Base-by-base conservation (phyloP, 345 rosid genomes). In the Brassica rapa region DNA sequence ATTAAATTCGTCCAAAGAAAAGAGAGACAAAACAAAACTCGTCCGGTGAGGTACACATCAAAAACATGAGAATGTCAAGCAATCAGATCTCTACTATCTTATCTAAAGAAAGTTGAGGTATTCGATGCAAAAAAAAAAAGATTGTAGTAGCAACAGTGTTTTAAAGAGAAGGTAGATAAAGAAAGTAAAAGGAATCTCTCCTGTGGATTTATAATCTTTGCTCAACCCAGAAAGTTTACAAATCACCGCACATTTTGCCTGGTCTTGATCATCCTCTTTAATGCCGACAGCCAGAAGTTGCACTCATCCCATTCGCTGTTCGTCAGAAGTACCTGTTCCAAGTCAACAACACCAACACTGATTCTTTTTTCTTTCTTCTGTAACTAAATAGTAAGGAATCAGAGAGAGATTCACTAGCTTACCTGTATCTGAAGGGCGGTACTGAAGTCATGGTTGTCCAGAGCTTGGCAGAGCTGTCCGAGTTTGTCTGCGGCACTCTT, bases 221-320 rank as follows among this genome's bases (percentile, higher is more conserved):
- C 15, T 49, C 23, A 11, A 51, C 27, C 71, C 76, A 12, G 19
- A 37, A 27, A 37, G 53, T 46, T 46, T 5, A 49, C 56, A 49
- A 8, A 71, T 87, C 82, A 92, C 84, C 99, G 89, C 66, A 88
- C 85, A 51, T 81, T 87, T 85, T 96, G 99, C 84, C 91, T 88
- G 4, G 91, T 83, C 86, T 91, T 93, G 78, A 93, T 96, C 97
- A 91, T 93, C 78, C 99, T 85, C 85, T 96, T 96, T 6, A 96
- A 84, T 0, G 93, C 84, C 8, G 96, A 88, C 78, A 96, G 86
- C 99, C 98, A 96, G 86, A 90, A 91, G 83, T 87, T 91, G 84
- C 99, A 91, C 82, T 96, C 99, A 71, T 96, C 99, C 98, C 99
- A 96, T 80, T 96, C 98, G 39, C 89, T 93, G 15, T 97, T 93